Evolutionary conservation across 768 basidiomycete genomes (phyloP), one percentile per base, ranked within the genome.

Genomic region (Mycena indigotica): DNA sequence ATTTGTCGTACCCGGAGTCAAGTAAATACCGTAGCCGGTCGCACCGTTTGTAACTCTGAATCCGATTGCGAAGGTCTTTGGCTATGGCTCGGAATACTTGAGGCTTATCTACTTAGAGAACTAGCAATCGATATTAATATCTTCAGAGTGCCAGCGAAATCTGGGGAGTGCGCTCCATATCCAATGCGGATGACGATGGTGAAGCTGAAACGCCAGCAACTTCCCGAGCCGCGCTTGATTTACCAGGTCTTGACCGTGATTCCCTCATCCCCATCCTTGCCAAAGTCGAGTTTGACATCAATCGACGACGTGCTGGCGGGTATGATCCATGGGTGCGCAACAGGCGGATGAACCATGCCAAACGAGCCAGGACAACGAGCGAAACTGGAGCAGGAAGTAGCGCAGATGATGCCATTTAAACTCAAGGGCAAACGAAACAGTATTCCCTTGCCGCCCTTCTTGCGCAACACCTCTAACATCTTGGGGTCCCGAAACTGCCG

Each of bases 261-360:
- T 82, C 87, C 25, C 73, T 91, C 23, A 85, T 93, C 52, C 91
- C 90, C 4, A 87, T 97, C 55, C 81, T 98, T 26, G 95, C 94
- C 49, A 95, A 95, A 71, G 85, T 98, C 13, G 95, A 98, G 70
- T 97, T 98, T 65, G 93, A 97, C 69, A 88, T 98, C 64, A 95
- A 97, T 71, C 78, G 78, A 35, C 77, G 83, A 52, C 87, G 80
- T 61, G 95, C 93, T 2, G 75, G 75, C 3, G 96, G 95, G 95
- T 95, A 87, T 61, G 87, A 87, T 17, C 85, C 86, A 6, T 96
- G 92, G 91, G 58, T 86, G 25, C 79, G 85, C 55, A 89, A 85
- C 65, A 75, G 89, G 55, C 79, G 79, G 56, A 73, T 77, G 46
- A 85, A 85, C 56, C 80, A 83, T 56, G 78, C 79, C n/a, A 88